phyloP scores from a whole-genome alignment of 2,329 filamentous ascomycete genomes.

The Sclerotinia sclerotiorum region DNA sequence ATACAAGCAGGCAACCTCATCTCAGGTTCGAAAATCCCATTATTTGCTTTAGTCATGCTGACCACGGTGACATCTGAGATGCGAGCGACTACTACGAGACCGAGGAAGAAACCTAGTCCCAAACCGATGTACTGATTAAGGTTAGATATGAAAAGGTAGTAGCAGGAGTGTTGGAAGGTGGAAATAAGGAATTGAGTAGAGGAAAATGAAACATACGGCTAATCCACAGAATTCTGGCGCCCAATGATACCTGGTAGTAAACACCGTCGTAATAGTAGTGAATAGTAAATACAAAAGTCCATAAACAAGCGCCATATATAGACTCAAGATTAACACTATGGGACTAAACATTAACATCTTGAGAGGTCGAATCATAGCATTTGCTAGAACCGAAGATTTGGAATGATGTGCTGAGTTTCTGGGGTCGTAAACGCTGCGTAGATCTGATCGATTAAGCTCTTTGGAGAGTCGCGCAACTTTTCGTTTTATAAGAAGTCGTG shows the following conservation, averaged over 20 bases:
- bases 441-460: conserved; percentile 48
- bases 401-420: conserved; percentile 27
- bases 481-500: conserved; percentile 50
- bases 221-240: conserved; percentile 46
- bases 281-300: conserved; percentile 56
- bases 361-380: conserved; percentile 51
- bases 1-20: conserved; percentile 46
- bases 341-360: conserved; percentile 46
- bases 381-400: conserved; percentile 38
- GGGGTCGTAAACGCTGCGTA: conserved; percentile 47
- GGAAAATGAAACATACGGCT: conserved; percentile 28
- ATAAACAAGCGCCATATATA: conserved; percentile 55
- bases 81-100: conserved; percentile 45
- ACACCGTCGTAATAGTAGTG: conserved; percentile 48
- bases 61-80: conserved; percentile 49
- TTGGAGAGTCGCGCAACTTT: conserved; percentile 49
- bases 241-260: conserved; percentile 46
- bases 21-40: conserved; percentile 38
- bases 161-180: not conserved
- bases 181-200: not conserved
- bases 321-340: conserved; percentile 46
- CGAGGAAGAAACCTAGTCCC: conserved; percentile 45
- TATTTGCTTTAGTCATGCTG: conserved; percentile 48
- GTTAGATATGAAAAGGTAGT: not conserved
- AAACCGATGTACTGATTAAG: conserved; percentile 44